Evolutionary conservation across 495 filamentous ascomycete genomes (phyloP).

Genomic region (Trichoderma orchidacearum): DNA sequence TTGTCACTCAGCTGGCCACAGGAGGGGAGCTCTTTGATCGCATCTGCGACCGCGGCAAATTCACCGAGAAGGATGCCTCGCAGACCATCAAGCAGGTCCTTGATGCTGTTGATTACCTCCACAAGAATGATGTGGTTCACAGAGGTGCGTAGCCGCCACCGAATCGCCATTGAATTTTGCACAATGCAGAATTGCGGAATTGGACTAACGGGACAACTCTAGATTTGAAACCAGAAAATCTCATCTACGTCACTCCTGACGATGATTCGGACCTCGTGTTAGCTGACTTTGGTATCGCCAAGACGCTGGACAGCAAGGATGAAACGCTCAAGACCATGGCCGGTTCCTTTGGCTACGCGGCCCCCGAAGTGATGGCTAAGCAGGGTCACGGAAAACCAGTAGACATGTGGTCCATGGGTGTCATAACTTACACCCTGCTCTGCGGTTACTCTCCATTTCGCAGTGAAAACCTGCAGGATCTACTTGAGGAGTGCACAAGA

Average conservation of each 20-base stretch:
- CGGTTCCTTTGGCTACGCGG: slow-evolving; percentile 95
- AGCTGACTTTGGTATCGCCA: slow-evolving; percentile 97
- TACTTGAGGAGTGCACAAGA: slow-evolving; percentile 87
- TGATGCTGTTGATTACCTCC: slow-evolving; percentile 87
- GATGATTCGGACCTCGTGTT: slow-evolving; percentile 75
- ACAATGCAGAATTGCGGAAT: no score
- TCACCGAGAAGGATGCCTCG: slow-evolving; percentile 97
- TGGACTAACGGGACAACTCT: slow-evolving; percentile 2
- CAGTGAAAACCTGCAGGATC: slow-evolving; percentile 79
- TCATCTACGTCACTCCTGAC: slow-evolving; percentile 77
- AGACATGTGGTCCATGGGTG: slow-evolving; percentile 98
- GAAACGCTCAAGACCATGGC: slow-evolving; percentile 97
- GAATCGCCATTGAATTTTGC: no score
- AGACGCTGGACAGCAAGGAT: slow-evolving; percentile 84
- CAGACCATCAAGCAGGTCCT: slow-evolving; percentile 94
- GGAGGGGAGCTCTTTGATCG: slow-evolving; percentile 96
- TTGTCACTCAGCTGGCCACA: slow-evolving; percentile 92
- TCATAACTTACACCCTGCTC: slow-evolving; percentile 98
- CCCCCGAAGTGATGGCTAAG: slow-evolving; percentile 97
- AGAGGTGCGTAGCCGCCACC: slow-evolving; percentile 69
- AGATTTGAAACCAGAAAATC: slow-evolving; percentile 98
- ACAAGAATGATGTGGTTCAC: slow-evolving; percentile 91
- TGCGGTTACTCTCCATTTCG: slow-evolving; percentile 98
- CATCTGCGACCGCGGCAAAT: slow-evolving; percentile 96
- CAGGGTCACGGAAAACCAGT: slow-evolving; percentile 97